Evolutionary conservation across 139 green algal species (phyloP), one percentile per base, ranked within the genome.

Genomic region (Spirogloea muscicola): DNA sequence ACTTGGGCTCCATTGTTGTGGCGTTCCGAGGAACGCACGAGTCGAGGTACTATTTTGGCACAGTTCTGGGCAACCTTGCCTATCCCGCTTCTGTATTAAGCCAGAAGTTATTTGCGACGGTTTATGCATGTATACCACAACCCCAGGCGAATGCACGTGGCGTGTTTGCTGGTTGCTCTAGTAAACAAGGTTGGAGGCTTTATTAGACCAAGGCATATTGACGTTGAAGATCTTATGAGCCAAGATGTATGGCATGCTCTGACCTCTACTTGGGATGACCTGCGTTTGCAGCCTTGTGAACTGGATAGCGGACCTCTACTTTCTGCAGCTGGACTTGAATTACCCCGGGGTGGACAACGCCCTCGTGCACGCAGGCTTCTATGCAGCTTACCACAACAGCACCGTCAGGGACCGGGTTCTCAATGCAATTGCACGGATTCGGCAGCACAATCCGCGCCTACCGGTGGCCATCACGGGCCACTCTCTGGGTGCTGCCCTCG

Each of bases 331-430:
- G 9, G 18, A 71, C 27, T 51, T 71, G 25, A 10, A 9, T 16
- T 71, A 71, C 27, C 61, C 61, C 39, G 61, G 61, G 9, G 61
- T 71, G n/a, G 42, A 71, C 42, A 13, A 71, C 9, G 61, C 61
- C 25, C 13, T 71, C 18, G 61, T 71, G 25, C 61, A 71, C 46
- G 10, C 13, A 10, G 61, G 61, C 10, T 71, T 71, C 16, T 71
- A 71, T 33, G 39, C 9, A 16, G 61, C 61, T 10, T 71, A 71
- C 46, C 61, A 71, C 61, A 71, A 71, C 16, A 71, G 33, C 39
- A 71, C 39, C 9, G 13, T 71, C 33, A 10, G 61, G 13, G 61
- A 61, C 13, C 10, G 61, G 13, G 27, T 71, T 18, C 9, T 33
- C 25, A 33, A 34, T 13, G 61, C 61, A 9, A 16, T 71, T 9